A percentile compares a stretch with the other conserved stretches of the same genome.
phyloP scores from a whole-genome alignment of 2,329 filamentous ascomycete species.

The Monascus ruber region DNA sequence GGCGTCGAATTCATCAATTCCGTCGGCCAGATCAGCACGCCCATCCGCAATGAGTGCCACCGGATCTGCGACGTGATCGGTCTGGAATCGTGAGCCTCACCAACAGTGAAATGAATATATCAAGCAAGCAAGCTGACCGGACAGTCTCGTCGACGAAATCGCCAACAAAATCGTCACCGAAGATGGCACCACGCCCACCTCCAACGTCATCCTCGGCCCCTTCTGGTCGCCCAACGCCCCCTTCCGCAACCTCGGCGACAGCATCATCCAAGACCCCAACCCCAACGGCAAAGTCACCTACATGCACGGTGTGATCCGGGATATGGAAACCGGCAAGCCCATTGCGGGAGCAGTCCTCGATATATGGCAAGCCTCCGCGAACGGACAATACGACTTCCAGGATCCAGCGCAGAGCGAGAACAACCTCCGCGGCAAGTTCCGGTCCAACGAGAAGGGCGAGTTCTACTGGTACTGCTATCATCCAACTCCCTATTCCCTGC shows the following conservation, averaged over 20 bases:
- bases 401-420: constrained; percentile 60
- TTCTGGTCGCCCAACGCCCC: constrained; percentile 69
- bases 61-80: constrained; percentile 63
- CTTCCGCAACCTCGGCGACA: constrained; percentile 55
- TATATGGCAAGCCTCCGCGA: constrained; percentile 66
- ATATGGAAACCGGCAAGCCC: constrained; percentile 54
- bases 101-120: constrained; percentile 2
- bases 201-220: constrained; percentile 63
- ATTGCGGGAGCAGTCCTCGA: constrained; percentile 60
- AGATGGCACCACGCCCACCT: constrained; percentile 53
- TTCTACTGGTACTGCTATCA: constrained; percentile 63
- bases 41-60: constrained; percentile 63
- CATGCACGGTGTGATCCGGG: constrained; percentile 59
- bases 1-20: constrained; percentile 67
- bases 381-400: constrained; percentile 67
- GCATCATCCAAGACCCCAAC: constrained; percentile 54
- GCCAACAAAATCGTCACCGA: constrained; percentile 56
- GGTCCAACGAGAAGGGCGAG: constrained; percentile 55
- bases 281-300: constrained; percentile 47
- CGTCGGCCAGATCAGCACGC: constrained; percentile 56
- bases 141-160: constrained; percentile 66
- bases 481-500: constrained; percentile 62
- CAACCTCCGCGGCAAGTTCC: constrained; percentile 69
- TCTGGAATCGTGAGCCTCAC: constrained; percentile 45
- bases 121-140: constrained; percentile 15